These are phyloP conservation scores for Rhynchospora breviuscula DNA, from an alignment of 176 grass and related monocot genomes.

Conservation along the genomic window DNA sequence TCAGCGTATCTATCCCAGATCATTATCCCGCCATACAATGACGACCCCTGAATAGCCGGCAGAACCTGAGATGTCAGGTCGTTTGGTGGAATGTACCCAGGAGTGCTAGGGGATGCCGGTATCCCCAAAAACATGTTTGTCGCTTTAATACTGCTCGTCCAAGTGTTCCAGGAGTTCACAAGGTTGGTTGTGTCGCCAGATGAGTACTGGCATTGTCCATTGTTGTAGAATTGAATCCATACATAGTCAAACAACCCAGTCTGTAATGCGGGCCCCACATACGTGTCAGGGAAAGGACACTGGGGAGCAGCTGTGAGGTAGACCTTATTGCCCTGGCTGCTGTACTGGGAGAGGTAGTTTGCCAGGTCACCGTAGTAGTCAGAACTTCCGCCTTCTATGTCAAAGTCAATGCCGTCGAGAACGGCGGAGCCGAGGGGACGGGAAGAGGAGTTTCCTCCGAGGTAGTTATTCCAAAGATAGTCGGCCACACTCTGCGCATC, in stretches of 20 bases:
- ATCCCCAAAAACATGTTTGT: slow-evolving; percentile 52
- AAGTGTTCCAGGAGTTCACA: slow-evolving; percentile 52
- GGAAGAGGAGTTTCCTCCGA: slow-evolving; percentile 41
- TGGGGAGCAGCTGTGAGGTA: slow-evolving; percentile 65
- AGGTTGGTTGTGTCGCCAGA: slow-evolving; percentile 23
- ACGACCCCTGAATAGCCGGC: slow-evolving; percentile 43
- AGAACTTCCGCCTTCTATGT: slow-evolving; percentile 52
- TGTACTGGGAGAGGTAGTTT: slow-evolving; percentile 41
- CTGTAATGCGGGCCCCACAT: slow-evolving; percentile 32
- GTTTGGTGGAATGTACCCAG: slow-evolving; percentile 37
- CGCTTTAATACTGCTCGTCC: slow-evolving; percentile 50
- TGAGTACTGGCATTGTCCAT: slow-evolving; percentile 38
- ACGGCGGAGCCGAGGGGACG: slow-evolving; percentile 48
- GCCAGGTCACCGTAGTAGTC: slow-evolving; percentile 52
- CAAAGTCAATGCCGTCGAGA: slow-evolving; percentile 70
- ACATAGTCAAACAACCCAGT: slow-evolving; percentile 59
- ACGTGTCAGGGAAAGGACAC: slow-evolving; percentile 62
- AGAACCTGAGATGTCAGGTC: slow-evolving; percentile 37
- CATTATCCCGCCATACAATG: slow-evolving; percentile 65
- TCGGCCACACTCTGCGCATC: slow-evolving; percentile 40
- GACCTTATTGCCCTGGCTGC: slow-evolving; percentile 34
- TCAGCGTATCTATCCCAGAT: slow-evolving; percentile 64
- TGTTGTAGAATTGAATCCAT: slow-evolving; percentile 89
- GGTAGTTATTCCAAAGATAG: slow-evolving; percentile 70
- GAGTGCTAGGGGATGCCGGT: slow-evolving; percentile 33